Evolutionary conservation across 1,284 basidiomycete species (phyloP), one percentile per base, ranked within the genome.

Genomic region (Ceratobasidium sp.): DNA sequence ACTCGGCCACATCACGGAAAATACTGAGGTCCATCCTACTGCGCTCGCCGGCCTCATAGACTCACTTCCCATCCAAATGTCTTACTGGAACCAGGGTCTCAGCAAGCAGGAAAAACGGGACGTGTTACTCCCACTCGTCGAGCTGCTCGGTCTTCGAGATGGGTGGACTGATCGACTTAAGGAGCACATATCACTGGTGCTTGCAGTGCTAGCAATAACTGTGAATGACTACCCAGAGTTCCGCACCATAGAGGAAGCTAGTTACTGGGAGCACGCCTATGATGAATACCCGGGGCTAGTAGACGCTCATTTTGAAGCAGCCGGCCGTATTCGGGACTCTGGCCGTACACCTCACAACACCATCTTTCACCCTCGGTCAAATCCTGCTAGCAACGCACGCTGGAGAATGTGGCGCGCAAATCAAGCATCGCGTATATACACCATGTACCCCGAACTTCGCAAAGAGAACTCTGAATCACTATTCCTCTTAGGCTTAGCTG

Each of bases 181-280:
- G 28, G 54, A 42, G 4, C 23, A 17, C 6, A 9, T 70, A 23
- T 40, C 38, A 15, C 28, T 57, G 9, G 52, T 42, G 52, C 52
- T 70, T 5, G 68, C 68, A 13, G 52, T 57, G 12, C 17, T 70
- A n/a, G 68, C 68, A 3, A 56, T 56, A 3, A 12, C 54, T 17
- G 38, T 57, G 33, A 70, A 70, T 38, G 68, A 70, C 40, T 57
- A 70, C 17, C 68, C 46, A 17, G 48, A 54, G 5, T 54, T 68
- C 9, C 26, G 17, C 23, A 50, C 64, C 1, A 4, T 20, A 1
- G 42, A 66, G 4, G 46, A 66, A 33, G 6, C 48, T 20, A 6
- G 4, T 23, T 42, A 50, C 9, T 66, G 42, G 40, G 46, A 66
- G 46, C 3, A 48, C 38, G n/a, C 20, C 6, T 61, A 61, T 17